Evolutionary conservation across 2,329 filamentous ascomycete genomes (phyloP).

Genomic region (Talaromyces piceae): DNA sequence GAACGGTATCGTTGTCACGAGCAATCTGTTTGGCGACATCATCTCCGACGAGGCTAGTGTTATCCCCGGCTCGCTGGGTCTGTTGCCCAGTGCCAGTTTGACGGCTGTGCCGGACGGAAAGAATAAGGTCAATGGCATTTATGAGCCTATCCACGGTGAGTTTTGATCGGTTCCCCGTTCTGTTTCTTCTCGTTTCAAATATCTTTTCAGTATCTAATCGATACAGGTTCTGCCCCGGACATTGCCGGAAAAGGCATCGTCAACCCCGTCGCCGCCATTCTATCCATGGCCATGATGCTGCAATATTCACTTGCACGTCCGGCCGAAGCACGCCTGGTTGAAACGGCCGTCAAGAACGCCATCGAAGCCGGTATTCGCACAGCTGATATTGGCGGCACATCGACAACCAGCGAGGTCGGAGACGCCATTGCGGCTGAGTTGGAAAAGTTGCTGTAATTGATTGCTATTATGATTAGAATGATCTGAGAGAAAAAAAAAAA

Average conservation of each 20-base stretch:
- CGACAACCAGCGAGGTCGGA: constrained; percentile 69
- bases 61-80: constrained; percentile 82
- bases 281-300: constrained; percentile 93
- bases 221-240: constrained; percentile 73
- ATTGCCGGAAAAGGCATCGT: constrained; percentile 88
- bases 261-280: constrained; percentile 84
- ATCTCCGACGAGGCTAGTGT: constrained; percentile 92
- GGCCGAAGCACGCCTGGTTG: constrained; percentile 68
- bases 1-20: constrained; percentile 86
- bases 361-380: constrained; percentile 75
- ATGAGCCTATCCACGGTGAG: constrained; percentile 92
- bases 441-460: constrained; percentile 52
- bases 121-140: constrained; percentile 83
- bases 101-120: constrained; percentile 80
- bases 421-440: constrained; percentile 74
- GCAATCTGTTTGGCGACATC: constrained; percentile 94
- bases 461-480: not conserved
- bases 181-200: no score
- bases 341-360: constrained; percentile 70
- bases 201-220: not conserved
- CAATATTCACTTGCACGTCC: constrained; percentile 81
- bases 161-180: no score
- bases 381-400: constrained; percentile 73
- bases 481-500: constrained; percentile 2
- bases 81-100: constrained; percentile 81